Conservation (phyloP, 73 alveolate genomes). For the Strombidium stylifer region DNA sequence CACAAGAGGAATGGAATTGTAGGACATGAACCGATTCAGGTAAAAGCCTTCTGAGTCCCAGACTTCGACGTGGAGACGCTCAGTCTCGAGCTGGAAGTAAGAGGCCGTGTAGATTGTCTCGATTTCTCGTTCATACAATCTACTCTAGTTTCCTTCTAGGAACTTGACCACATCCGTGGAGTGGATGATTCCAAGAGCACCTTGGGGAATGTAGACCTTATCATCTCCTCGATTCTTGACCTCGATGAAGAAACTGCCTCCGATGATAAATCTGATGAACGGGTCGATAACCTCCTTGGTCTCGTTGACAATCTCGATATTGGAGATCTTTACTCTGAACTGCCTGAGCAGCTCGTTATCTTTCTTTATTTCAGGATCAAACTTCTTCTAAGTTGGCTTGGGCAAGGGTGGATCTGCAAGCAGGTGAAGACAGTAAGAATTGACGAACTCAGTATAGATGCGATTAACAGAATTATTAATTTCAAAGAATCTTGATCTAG, state of each 20-base stretch:
- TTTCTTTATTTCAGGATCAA: slow-evolving; percentile 9
- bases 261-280: slow-evolving; percentile 42
- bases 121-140: slow-evolving; percentile 24
- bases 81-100: slow-evolving; percentile 27
- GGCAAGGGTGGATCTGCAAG: slow-evolving; percentile 49
- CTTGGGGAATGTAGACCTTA: slow-evolving; percentile 2
- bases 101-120: slow-evolving; percentile 45
- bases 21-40: slow-evolving; percentile 26
- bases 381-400: not conserved
- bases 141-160: slow-evolving; percentile 15
- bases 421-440: not conserved
- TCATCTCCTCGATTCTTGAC: slow-evolving; percentile 26
- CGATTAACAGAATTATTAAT: slow-evolving; percentile 1
- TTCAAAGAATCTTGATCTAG: no score
- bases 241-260: slow-evolving; percentile 49
- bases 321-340: slow-evolving; percentile 37
- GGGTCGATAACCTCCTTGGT: slow-evolving; percentile 35
- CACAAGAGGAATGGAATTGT: slow-evolving; percentile 26
- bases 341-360: slow-evolving; percentile 35
- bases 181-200: slow-evolving; percentile 38
- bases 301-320: slow-evolving; percentile 33
- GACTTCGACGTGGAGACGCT: slow-evolving; percentile 47
- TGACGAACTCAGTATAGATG: slow-evolving; percentile 16
- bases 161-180: slow-evolving; percentile 38
- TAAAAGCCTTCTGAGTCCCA: slow-evolving; percentile 29